Base-by-base conservation (phyloP, 2,329 filamentous ascomycete species). In the Paraphoma sp. region DNA sequence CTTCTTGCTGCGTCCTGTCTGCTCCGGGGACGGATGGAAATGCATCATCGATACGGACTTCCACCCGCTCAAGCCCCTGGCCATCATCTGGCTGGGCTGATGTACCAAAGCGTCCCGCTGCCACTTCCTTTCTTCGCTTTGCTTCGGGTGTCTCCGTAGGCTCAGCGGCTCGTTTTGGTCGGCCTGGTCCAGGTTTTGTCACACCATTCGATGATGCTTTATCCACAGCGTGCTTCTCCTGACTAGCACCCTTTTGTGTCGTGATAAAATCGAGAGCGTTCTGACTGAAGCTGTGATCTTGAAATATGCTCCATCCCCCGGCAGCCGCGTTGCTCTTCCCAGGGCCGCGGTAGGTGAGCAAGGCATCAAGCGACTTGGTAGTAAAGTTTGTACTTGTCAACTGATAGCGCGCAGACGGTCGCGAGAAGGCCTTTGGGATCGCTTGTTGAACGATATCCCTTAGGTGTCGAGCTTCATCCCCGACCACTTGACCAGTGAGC, bases 291-390 rank as follows among this genome's bases (percentile, higher is more conserved):
- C 78, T 76, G 40, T 87, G 87, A 56, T 90, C 86, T 5, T 89
- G 85, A 71, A 96, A 96, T 18, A 93, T 84, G 65, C 87, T 86
- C 87, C 92, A 96, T 5, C 90, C 91, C 1, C 91, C 93, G 18
- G 86, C 87, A 2, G 91, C 90, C 1, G 84, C 83, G 70, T 92
- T 92, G 42, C 85, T 86, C 45, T 90, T 84, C 1, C 89, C 87
- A 0, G 88, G 80, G 0, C 93, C 92, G 38, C 88, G 85, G 45
- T 88, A 84, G 14, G 88, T 83, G 14, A 94, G 79, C 42, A 96
- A 79, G 1, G 89, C 89, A 5, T 84, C 81, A 10, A 97, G 79
- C 53, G 89, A 93, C 62, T 87, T 88, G 14, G 91, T 90, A 0
- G 85, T 84, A 17, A 96, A 80, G 47, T 84, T 87, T 1, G 90